Evolutionary conservation across 164 flowering plant genomes (phyloP).

Genomic region (Protea cynaroides): DNA sequence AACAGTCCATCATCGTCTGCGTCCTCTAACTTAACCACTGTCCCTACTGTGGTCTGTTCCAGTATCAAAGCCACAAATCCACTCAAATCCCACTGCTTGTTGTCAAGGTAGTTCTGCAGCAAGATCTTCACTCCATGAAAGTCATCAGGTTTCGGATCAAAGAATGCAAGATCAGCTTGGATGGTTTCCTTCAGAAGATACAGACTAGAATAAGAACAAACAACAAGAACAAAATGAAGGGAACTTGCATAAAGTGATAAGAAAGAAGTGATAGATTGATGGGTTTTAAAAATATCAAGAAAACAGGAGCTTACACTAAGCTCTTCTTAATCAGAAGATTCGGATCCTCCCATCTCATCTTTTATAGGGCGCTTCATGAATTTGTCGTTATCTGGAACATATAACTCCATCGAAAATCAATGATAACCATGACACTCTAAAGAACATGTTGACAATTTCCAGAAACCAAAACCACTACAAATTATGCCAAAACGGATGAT

Average conservation of each 20-base stretch:
- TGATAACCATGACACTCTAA: background rate
- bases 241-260: background rate
- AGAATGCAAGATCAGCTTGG: slow-evolving; percentile 90
- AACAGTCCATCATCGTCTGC: slow-evolving; percentile 71
- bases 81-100: slow-evolving; percentile 74
- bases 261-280: slow-evolving; percentile 1
- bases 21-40: slow-evolving; percentile 74
- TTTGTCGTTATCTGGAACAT: slow-evolving; percentile 22
- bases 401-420: background rate
- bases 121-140: slow-evolving; percentile 86
- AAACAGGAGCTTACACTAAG: slow-evolving; percentile 37
- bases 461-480: background rate
- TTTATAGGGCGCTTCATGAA: slow-evolving; percentile 8
- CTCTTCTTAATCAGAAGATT: slow-evolving; percentile 54
- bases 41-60: slow-evolving; percentile 93
- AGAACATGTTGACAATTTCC: background rate
- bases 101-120: slow-evolving; percentile 71
- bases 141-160: slow-evolving; percentile 79
- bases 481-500: background rate
- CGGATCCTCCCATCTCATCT: slow-evolving; percentile 18
- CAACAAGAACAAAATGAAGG: background rate
- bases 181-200: slow-evolving; percentile 42
- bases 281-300: background rate
- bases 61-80: slow-evolving; percentile 81
- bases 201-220: background rate